Evolutionary conservation across 108 stramenopile species (phyloP).

Genomic region (Conticribra guillardii): DNA sequence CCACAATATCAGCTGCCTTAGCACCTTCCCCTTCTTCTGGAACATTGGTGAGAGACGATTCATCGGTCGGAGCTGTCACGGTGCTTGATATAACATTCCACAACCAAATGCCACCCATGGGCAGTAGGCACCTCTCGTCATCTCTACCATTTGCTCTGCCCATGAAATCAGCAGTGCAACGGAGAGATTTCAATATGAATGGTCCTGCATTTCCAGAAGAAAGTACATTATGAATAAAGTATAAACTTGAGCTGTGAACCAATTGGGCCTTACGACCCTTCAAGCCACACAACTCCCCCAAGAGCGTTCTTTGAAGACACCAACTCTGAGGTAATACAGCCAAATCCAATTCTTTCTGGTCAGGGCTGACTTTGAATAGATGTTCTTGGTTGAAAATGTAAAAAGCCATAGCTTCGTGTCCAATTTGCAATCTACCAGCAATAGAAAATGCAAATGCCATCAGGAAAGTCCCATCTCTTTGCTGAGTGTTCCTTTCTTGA

Average conservation of each 20-base stretch:
- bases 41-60: neutral
- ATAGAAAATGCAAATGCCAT: conserved; percentile 59
- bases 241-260: conserved; percentile 32
- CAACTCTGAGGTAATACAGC: conserved; percentile 1
- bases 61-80: conserved; percentile 3
- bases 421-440: conserved; percentile 62
- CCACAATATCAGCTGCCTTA: conserved; percentile 50
- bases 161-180: conserved; percentile 26
- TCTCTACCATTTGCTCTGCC: conserved; percentile 20
- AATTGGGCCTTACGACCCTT: conserved; percentile 30
- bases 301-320: conserved; percentile 28
- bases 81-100: conserved; percentile 70
- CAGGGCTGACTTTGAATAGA: conserved; percentile 23
- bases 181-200: conserved; percentile 27
- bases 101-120: conserved; percentile 75
- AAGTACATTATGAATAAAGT: neutral
- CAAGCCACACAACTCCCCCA: conserved; percentile 23
- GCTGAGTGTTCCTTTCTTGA: neutral
- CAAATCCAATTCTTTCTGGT: neutral
- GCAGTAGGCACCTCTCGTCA: conserved; percentile 21
- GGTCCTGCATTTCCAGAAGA: neutral
- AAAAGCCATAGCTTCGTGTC: conserved; percentile 70
- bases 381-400: conserved; percentile 63
- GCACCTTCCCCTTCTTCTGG: conserved; percentile 26
- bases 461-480: conserved; percentile 26